Percentiles rank a stretch among this genome's conserved stretches.
These are phyloP conservation scores for Sclerotinia trifoliorum DNA, from an alignment of 2,329 filamentous ascomycete species.

Conservation along the genomic window DNA sequence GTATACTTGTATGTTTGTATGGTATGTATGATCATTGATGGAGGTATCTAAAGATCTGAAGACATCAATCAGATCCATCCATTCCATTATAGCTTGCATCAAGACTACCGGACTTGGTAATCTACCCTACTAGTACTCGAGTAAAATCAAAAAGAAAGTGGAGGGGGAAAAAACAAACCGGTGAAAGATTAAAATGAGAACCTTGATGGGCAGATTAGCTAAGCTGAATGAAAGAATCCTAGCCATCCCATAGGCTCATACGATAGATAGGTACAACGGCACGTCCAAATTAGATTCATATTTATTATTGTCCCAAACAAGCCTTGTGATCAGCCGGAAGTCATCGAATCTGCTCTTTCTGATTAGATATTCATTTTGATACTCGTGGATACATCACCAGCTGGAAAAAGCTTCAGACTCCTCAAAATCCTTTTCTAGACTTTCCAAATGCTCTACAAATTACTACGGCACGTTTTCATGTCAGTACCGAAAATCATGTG, in stretches of 20 bases:
- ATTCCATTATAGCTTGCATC: no score
- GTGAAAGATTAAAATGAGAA: constrained; percentile 10
- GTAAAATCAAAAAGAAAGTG: background rate
- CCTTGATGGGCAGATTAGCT: constrained; percentile 10
- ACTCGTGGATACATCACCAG: no score
- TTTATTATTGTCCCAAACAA: background rate
- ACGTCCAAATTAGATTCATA: background rate
- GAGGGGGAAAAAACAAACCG: background rate
- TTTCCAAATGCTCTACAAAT: background rate
- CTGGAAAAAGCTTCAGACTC: background rate
- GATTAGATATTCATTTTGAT: background rate
- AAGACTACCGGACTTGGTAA: no score
- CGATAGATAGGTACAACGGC: background rate
- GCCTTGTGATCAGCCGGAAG: background rate
- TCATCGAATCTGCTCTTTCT: background rate
- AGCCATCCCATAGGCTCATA: background rate
- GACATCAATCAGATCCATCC: no score
- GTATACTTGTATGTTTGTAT: no score
- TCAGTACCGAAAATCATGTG: background rate
- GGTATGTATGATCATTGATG: no score
- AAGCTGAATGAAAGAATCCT: background rate
- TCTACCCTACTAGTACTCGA: no score
- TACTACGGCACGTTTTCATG: background rate
- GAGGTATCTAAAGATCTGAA: no score
- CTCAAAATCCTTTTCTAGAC: background rate